phyloP scores from a whole-genome alignment of 331 rosid genomes.

The Arachis monticola region DNA sequence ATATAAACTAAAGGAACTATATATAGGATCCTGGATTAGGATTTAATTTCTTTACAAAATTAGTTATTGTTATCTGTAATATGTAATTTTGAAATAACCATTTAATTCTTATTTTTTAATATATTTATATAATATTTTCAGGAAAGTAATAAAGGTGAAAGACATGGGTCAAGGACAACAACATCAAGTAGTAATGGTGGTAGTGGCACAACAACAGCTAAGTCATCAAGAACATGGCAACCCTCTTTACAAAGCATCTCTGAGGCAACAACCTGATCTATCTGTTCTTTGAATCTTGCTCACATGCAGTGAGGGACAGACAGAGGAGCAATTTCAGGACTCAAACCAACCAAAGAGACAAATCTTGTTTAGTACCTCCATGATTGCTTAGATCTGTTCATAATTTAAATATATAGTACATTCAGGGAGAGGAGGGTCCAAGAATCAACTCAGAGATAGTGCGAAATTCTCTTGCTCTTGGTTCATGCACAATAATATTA shows the following conservation, averaged over 20 bases:
- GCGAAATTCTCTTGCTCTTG: slow-evolving; percentile 48
- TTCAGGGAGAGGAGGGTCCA: slow-evolving; percentile 35
- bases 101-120: slow-evolving; percentile 1
- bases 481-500: slow-evolving; percentile 38
- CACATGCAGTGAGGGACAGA: slow-evolving; percentile 53
- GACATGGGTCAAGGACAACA: slow-evolving; percentile 61
- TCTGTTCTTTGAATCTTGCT: slow-evolving; percentile 42
- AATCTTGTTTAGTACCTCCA: slow-evolving; percentile 17
- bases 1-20: no score
- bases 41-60: no score
- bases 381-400: slow-evolving; percentile 48
- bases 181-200: slow-evolving; percentile 41
- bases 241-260: slow-evolving; percentile 93
- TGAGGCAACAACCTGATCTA: slow-evolving; percentile 76
- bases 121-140: slow-evolving; percentile 33
- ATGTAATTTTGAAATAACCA: not conserved
- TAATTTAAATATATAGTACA: slow-evolving; percentile 43
- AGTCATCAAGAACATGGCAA: slow-evolving; percentile 86
- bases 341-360: slow-evolving; percentile 34
- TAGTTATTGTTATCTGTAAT: not conserved
- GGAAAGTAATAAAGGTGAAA: slow-evolving; percentile 54
- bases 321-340: slow-evolving; percentile 47
- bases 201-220: slow-evolving; percentile 48
- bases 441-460: slow-evolving; percentile 36
- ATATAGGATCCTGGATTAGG: no score